Evolutionary conservation across 1,284 basidiomycete species (phyloP), one percentile per base, ranked within the genome.

Genomic region (Naganishia cerealis): DNA sequence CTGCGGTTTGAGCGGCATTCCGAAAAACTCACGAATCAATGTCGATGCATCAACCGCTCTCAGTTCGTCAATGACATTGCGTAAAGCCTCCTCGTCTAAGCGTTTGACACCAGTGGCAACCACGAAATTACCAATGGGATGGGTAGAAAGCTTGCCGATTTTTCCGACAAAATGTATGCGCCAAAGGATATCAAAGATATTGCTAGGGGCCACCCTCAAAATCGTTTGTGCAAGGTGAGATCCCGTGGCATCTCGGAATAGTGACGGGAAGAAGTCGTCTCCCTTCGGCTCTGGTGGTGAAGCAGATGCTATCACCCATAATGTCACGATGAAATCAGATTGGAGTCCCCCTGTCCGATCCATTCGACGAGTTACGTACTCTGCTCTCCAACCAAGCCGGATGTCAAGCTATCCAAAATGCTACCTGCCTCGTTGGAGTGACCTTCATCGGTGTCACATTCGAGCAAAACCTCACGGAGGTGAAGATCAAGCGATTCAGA

Each of bases 61-160:
- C 76, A 91, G 84, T 69, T 88, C 86, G 59, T 81, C 80, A 50
- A 88, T 80, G 1, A 88, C 82, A n/a, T 83, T 83, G 4, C 78
- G 75, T n/a, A 95, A 76, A 70, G 88, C 85, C 6, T 81, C 79
- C 8, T 78, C 79, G 38, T 84, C 83, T 21, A 88, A 77, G 48
- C 90, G 83, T 59, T 86, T 85, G 16, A 94, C 72, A 0, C 88
- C 90, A 75, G 87, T 89, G 0, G 92, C 89, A 7, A 93, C 84
- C 18, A 95, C 92, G 74, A 92, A 97, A 77, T 96, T 96, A 26
- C 90, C 91, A 3, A 93, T 90, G 1, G 93, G 92, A 79, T 97
- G 94, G 13, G 84, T 81, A 5, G 89, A 87, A 33, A 95, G 82
- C 70, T 88, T 86, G 7, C 84, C 80, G 50, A 94, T 81, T 72